Conservation (phyloP, 2,329 filamentous ascomycete genomes). For the Talaromyces sp. region DNA sequence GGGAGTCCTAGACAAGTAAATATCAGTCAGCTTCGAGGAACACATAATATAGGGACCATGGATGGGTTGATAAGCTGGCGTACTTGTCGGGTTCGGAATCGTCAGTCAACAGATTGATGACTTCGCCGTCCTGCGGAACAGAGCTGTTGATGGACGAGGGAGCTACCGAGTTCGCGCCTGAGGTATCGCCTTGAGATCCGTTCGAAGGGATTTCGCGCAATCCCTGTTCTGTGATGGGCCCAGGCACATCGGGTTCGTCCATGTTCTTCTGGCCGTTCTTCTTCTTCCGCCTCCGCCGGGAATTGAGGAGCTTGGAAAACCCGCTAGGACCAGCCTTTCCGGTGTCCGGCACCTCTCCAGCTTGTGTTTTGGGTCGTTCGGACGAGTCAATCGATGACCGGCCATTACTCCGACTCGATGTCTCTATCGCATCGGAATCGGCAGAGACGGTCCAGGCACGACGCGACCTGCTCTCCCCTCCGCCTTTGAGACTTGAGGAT, state of each 20-base stretch:
- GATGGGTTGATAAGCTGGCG: conserved; percentile 18
- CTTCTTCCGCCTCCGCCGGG: conserved; percentile 49
- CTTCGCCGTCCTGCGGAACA: conserved; percentile 24
- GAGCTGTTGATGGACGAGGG: conserved; percentile 29
- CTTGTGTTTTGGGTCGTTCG: conserved; percentile 43
- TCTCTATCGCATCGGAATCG: conserved; percentile 36
- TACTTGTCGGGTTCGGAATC: conserved; percentile 46
- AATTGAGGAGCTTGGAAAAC: conserved; percentile 56
- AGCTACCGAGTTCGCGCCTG: conserved; percentile 13
- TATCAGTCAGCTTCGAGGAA: not conserved
- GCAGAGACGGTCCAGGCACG: conserved; percentile 42
- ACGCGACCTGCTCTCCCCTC: conserved; percentile 35
- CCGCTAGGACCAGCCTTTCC: conserved; percentile 46
- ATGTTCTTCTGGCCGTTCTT: conserved; percentile 27
- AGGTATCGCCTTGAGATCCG: conserved; percentile 26
- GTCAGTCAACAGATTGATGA: conserved; percentile 37
- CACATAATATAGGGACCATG: not conserved
- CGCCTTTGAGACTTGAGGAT: conserved; percentile 40
- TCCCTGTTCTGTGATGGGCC: conserved; percentile 26
- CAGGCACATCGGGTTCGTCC: conserved; percentile 28
- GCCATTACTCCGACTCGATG: conserved; percentile 36
- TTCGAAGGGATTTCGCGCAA: conserved; percentile 26
- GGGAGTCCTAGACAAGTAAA: conserved; percentile 39
- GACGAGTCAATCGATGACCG: conserved; percentile 44
- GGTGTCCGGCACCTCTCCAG: conserved; percentile 40